Evolutionary conservation across 768 basidiomycete species (phyloP).

Genomic region (Coprinellus aureogranulatus): DNA sequence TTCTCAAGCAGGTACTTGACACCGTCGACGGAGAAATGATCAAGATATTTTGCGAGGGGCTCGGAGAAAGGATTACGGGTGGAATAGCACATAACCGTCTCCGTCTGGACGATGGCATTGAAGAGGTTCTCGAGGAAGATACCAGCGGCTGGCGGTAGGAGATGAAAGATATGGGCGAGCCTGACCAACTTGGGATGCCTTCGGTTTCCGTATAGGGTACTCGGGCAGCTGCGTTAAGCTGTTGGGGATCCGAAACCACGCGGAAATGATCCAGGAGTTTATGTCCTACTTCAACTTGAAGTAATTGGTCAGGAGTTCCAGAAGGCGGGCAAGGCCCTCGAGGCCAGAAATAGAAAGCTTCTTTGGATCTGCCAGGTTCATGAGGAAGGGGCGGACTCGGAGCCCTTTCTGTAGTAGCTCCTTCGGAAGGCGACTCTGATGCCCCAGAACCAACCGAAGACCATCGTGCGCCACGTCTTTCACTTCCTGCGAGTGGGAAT

Average conservation of each 20-base stretch:
- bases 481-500: conserved; percentile 85
- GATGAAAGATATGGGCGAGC: conserved; percentile 96
- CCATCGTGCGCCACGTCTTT: conserved; percentile 96
- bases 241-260: conserved; percentile 84
- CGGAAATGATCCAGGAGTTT: conserved; percentile 97
- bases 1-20: conserved; percentile 81
- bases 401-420: conserved; percentile 93
- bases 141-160: conserved; percentile 89
- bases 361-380: conserved; percentile 97
- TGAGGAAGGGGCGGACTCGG: conserved; percentile 91
- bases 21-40: conserved; percentile 85
- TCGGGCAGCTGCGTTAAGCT: conserved; percentile 75
- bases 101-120: conserved; percentile 85
- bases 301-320: conserved; percentile 95
- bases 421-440: conserved; percentile 90
- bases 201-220: conserved; percentile 84
- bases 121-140: conserved; percentile 86
- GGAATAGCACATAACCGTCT: conserved; percentile 88
- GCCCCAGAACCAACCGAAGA: conserved; percentile 80
- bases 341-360: conserved; percentile 87
- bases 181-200: conserved; percentile 87
- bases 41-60: conserved; percentile 85
- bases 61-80: conserved; percentile 89
- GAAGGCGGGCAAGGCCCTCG: conserved; percentile 88
- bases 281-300: conserved; percentile 99